Percentiles rank a stretch among this genome's conserved stretches.
phyloP scores from a whole-genome alignment of 2,329 filamentous ascomycete species.

The Acrocalymma vagum region DNA sequence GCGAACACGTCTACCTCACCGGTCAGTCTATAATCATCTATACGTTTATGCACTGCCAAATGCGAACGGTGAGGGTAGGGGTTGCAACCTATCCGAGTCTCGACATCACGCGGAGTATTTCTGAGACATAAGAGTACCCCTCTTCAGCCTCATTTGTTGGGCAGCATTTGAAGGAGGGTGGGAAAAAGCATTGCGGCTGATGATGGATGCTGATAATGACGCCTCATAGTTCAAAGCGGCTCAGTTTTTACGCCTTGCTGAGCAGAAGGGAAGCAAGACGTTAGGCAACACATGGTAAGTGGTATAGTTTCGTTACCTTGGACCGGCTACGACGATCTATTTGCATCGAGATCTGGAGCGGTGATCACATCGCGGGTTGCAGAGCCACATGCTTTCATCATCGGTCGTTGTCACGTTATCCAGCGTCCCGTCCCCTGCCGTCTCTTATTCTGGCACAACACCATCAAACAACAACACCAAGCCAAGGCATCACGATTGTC shows the following conservation, averaged over 20 bases:
- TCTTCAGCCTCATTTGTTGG: conserved; percentile 50
- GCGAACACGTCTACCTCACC: conserved; percentile 27
- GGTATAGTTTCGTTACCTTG: conserved; percentile 12
- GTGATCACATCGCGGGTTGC: conserved; percentile 17
- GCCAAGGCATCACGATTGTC: conserved; percentile 29
- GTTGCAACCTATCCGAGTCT: conserved; percentile 19
- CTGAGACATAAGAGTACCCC: conserved; percentile 31
- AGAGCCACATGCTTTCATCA: no score
- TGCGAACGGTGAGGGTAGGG: conserved; percentile 34
- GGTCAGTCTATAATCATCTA: conserved; percentile 25
- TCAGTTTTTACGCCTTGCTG: conserved; percentile 90
- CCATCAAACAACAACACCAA: conserved; percentile 29
- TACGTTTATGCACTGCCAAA: conserved; percentile 23
- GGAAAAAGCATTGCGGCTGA: no score
- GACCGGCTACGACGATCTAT: conserved; percentile 14
- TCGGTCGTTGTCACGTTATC: conserved; percentile 23
- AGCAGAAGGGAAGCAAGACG: conserved; percentile 87
- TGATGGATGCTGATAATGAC: conserved; percentile 34
- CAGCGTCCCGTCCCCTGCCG: conserved; percentile 15
- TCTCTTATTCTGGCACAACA: conserved; percentile 8
- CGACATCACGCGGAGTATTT: conserved; percentile 34
- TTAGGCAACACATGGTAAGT: conserved; percentile 92
- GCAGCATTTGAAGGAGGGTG: conserved; percentile 42
- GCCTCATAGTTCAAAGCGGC: conserved; percentile 77
- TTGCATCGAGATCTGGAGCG: conserved; percentile 30